Evolutionary conservation across 2,329 filamentous ascomycete genomes (phyloP), one percentile per base, ranked within the genome.

Genomic region (Apiospora saccharicola): DNA sequence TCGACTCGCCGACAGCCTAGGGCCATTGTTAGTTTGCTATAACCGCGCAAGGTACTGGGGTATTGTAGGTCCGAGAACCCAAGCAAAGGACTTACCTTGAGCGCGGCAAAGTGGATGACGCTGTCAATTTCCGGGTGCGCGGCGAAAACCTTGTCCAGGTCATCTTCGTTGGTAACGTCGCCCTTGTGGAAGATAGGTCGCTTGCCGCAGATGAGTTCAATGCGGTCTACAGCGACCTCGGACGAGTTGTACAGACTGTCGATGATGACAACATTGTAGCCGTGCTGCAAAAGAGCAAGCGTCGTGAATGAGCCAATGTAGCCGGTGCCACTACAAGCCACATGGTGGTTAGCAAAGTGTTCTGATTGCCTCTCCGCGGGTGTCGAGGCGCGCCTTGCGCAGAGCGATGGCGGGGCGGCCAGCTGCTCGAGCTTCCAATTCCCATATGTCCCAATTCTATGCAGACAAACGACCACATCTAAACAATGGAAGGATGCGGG

Each of bases 221-320:
- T 97, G 82, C 96, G 95, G 84, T 98, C 96, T 78, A 99, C 85
- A 76, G 93, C 94, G 80, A 98, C 95, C 79, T 92, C 88, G 74
- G 94, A 98, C 68, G 96, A 98, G 86, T 99, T 99, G 92, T 97
- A 98, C 77, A 98, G 90, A 85, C 91, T 98, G 87, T 99, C 96
- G 77, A 96, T 92, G 76, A 99, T 94, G 82, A 99, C 93, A 75
- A 99, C 96, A 83, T 98, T 92, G 89, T 98, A 98, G 83, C 92
- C 95, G 80, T 96, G 93, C 81, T 98, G 89, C 77, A 99, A 94
- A 37, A 99, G 93, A 71, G 95, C 92, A 70, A 99, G 91, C 72
- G 94, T 88, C 74, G 96, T 99, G 88, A 98, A 98, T 69, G 96
- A 98, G 82, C 96, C 96, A 84, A 99, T 99, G 89, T 99, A 99